Base-by-base conservation (phyloP, 2,329 filamentous ascomycete genomes). In the Trichoderma oligosporum region DNA sequence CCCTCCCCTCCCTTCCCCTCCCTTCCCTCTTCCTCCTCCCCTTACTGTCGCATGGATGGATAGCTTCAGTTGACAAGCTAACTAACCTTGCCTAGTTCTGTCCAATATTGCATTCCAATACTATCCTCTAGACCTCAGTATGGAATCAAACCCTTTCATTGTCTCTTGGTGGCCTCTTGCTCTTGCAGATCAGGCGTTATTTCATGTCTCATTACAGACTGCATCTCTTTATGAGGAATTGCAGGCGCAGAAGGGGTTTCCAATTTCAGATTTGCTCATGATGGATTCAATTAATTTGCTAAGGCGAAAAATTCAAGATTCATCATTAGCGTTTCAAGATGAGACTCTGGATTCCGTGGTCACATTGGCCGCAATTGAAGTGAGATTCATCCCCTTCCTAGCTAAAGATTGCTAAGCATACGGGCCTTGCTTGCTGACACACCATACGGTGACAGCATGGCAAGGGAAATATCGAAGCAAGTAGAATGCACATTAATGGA, bases 91-190 rank as follows among this genome's bases (percentile, higher is more conserved):
- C 22, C 3, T n/a, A 54, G 51, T 54, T 27, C 29, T 54, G 7
- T 54, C 51, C 4, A 54, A 39, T 20, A 54, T 54, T 36, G 51
- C 51, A 3, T 45, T 54, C 6, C 51, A 54, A 16, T 54, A 54
- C 27, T 54, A 54, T 9, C 51, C 51, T 3, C 6, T 54, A n/a
- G 51, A 54, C 24, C 51, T 54, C 11, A 45, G 36, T 7, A 54
- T 54, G 39, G 51, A 36, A 3, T 54, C 51, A 4, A 54, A 54
- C 14, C 51, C 51, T 6, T 54, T 54, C 29, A 54, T 54, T 35
- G 51, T 54, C 12, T 54, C 51, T 3, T 54, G 51, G 51, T 54
- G 51, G 51, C 51, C 51, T 14, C 51, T 54, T n/a, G 51, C 51
- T 2, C 51, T 54, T 25, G 51, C 51, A 1, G 51, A 54, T 14